A percentile compares a stretch with the other conserved stretches of the same genome.
These are phyloP conservation scores for Trametopsis cervina DNA, from an alignment of 768 basidiomycete genomes.

Conservation along the genomic window DNA sequence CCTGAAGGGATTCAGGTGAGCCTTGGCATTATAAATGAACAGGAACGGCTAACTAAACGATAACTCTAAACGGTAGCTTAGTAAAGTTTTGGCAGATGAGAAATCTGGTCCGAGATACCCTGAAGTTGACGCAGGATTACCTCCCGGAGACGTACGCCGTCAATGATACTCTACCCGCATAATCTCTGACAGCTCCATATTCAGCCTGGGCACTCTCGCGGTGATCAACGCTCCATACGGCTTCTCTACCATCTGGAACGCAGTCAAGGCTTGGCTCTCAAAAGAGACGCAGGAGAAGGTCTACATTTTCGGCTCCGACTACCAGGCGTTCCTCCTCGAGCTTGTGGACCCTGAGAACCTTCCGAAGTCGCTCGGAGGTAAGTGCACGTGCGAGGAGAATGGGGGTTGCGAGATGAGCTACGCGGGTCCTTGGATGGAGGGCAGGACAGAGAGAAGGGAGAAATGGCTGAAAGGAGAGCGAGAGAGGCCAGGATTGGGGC, in stretches of 20 bases:
- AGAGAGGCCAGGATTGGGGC: no score
- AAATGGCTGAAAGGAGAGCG: constrained; percentile 25
- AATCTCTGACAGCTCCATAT: not conserved
- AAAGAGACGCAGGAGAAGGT: constrained; percentile 68
- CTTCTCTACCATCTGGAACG: constrained; percentile 66
- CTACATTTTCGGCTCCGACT: constrained; percentile 58
- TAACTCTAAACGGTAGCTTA: no score
- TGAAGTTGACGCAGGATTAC: constrained; percentile 74
- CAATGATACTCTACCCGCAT: not conserved
- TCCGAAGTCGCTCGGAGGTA: constrained; percentile 55
- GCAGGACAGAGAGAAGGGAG: constrained; percentile 24
- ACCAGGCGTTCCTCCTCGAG: constrained; percentile 46
- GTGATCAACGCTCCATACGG: constrained; percentile 69
- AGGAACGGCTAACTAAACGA: no score
- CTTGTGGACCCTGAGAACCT: constrained; percentile 58
- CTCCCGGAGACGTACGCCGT: constrained; percentile 63
- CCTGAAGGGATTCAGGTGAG: constrained; percentile 63
- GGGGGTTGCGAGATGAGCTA: constrained; percentile 51
- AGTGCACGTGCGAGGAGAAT: constrained; percentile 47
- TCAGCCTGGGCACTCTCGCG: constrained; percentile 64
- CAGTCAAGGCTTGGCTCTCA: constrained; percentile 65
- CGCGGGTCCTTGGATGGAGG: constrained; percentile 68
- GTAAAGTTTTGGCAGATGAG: constrained; percentile 75
- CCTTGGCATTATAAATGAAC: no score
- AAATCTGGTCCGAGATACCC: constrained; percentile 48